Evolutionary conservation across 129 eudicot genomes (phyloP).

Genomic region (Helianthus tuberosus): DNA sequence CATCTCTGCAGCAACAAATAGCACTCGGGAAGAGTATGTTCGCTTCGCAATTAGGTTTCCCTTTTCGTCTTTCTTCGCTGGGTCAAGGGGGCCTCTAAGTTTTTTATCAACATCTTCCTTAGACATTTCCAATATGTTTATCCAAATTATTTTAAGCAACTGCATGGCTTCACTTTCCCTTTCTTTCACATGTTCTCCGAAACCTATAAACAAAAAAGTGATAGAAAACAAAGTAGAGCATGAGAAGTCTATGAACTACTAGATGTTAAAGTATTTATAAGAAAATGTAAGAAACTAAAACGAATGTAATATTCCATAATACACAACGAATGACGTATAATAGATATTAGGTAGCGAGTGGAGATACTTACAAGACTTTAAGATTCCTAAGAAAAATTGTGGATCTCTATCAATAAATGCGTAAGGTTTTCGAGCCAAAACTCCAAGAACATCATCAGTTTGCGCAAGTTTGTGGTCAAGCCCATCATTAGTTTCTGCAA

Average conservation of each 20-base stretch:
- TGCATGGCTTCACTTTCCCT: conserved; percentile 9
- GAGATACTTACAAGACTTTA: conserved; percentile 8
- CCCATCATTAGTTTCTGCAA: not conserved
- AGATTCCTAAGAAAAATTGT: not conserved
- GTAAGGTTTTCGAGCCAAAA: not conserved
- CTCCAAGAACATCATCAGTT: not conserved
- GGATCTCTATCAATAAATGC: not conserved
- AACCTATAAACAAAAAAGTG: not conserved
- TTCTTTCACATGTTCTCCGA: not conserved
- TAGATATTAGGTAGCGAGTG: not conserved
- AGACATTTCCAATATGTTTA: not conserved
- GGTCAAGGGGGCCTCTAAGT: conserved; percentile 3
- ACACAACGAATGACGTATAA: not conserved
- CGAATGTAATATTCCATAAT: not conserved
- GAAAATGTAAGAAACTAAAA: not conserved
- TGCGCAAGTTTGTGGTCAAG: not conserved
- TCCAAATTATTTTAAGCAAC: conserved; percentile 5
- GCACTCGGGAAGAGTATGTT: not conserved
- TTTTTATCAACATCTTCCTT: not conserved
- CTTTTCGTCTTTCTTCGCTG: not conserved
- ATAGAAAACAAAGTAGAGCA: not conserved
- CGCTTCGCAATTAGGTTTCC: not conserved
- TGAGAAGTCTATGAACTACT: not conserved
- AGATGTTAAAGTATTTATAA: not conserved
- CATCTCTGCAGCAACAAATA: not conserved